Conservation (phyloP, 129 eudicot genomes). For the Escallonia herrerae region DNA sequence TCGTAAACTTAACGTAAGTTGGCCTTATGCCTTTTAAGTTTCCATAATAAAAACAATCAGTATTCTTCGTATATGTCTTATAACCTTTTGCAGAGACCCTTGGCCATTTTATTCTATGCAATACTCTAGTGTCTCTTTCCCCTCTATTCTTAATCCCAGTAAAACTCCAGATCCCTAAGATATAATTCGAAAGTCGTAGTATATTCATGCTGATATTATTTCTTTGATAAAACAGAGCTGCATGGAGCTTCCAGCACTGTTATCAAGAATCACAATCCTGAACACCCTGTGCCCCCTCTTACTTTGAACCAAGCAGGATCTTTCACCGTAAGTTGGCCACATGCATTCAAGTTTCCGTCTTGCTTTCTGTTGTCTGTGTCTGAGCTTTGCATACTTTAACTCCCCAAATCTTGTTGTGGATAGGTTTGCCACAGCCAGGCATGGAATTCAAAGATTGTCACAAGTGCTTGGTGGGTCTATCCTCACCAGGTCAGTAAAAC, state of each 20-base stretch:
- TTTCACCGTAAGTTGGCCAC: conserved; percentile 60
- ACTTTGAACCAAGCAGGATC: conserved; percentile 98
- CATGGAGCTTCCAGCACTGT: conserved; percentile 99
- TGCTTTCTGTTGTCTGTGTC: too few relatives aligned
- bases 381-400: neutral
- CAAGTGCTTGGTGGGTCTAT: conserved; percentile 99
- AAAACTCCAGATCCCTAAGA: neutral
- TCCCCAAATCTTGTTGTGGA: neutral
- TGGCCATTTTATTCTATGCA: too few relatives aligned
- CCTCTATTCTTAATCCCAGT: too few relatives aligned
- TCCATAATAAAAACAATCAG: too few relatives aligned
- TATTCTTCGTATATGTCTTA: too few relatives aligned
- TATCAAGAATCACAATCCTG: conserved; percentile 96
- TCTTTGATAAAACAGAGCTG: conserved; percentile 41
- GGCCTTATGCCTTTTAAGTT: too few relatives aligned
- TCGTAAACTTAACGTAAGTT: neutral
- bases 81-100: too few relatives aligned
- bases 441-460: conserved; percentile 96
- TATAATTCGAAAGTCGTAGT: too few relatives aligned
- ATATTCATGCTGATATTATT: conserved; percentile 6
- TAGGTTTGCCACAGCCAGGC: conserved; percentile 99
- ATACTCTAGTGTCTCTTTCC: too few relatives aligned
- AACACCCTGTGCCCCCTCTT: conserved; percentile 82
- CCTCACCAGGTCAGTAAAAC: conserved; percentile 97
- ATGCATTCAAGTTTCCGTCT: neutral